Percentiles rank a stretch among this genome's conserved stretches.
Evolutionary conservation across 176 grass and related monocot species (phyloP).

Genomic region (Oryza rufipogon): DNA sequence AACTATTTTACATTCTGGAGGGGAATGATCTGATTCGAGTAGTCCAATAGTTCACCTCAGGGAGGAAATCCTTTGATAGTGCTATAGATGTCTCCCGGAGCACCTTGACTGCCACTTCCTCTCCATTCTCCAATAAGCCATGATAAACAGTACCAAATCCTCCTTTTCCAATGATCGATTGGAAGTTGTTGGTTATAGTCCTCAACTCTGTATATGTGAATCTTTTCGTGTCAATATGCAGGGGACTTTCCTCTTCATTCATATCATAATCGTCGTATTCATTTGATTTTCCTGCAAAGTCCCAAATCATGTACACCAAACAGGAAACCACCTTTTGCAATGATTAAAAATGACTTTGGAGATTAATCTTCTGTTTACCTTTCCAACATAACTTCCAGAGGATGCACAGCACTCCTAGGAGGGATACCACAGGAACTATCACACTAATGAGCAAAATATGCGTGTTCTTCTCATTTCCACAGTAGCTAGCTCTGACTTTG

Average conservation of each 20-base stretch:
- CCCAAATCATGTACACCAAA: too few species aligned
- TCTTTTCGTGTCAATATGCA: not conserved
- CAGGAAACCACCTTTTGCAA: too few species aligned
- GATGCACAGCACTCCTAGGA: too few species aligned
- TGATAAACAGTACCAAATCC: slow-evolving; percentile 44
- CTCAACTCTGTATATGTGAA: slow-evolving; percentile 18
- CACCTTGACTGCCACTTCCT: slow-evolving; percentile 38
- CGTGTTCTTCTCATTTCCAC: too few species aligned
- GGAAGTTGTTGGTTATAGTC: slow-evolving; percentile 12
- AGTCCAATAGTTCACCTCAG: slow-evolving; percentile 13
- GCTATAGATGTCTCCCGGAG: not conserved
- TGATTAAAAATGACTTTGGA: too few species aligned
- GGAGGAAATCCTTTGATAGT: slow-evolving; percentile 26
- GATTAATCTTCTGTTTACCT: too few species aligned
- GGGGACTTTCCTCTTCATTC: slow-evolving; percentile 13
- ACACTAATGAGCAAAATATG: too few species aligned
- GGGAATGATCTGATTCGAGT: too few species aligned
- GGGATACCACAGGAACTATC: too few species aligned
- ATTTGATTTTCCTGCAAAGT: not conserved
- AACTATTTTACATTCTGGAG: too few species aligned
- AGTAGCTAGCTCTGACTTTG: too few species aligned
- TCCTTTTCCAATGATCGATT: slow-evolving; percentile 30
- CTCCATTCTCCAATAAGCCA: slow-evolving; percentile 29
- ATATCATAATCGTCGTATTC: slow-evolving; percentile 18
- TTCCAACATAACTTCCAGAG: too few species aligned